Evolutionary conservation across 2,329 filamentous ascomycete genomes (phyloP).

Genomic region (Fusarium equiseti): DNA sequence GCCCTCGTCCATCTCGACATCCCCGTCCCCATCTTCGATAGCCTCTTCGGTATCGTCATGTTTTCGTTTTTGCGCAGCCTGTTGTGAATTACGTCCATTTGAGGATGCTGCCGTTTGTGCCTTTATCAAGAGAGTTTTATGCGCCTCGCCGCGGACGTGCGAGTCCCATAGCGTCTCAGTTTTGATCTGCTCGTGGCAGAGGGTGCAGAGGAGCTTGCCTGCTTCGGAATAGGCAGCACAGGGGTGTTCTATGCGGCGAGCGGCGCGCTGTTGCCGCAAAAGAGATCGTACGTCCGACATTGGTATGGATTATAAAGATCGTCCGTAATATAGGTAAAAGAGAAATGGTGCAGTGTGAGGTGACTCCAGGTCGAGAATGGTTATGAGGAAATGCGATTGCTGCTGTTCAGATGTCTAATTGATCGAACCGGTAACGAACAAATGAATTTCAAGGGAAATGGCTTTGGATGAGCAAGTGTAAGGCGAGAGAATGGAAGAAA

Average conservation of each 20-base stretch:
- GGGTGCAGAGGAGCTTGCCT: conserved; percentile 75
- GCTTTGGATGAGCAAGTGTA: background rate
- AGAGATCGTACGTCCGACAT: conserved; percentile 87
- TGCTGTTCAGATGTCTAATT: conserved; percentile 6
- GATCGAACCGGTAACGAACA: background rate
- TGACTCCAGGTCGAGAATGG: conserved; percentile 26
- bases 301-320: conserved; percentile 7
- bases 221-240: conserved; percentile 75
- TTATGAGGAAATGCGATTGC: background rate
- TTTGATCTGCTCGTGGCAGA: conserved; percentile 74
- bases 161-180: conserved; percentile 75
- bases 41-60: conserved; percentile 52
- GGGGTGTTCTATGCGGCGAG: conserved; percentile 78
- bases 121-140: conserved; percentile 49
- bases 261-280: conserved; percentile 80
- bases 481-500: conserved; percentile 12
- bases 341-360: conserved; percentile 1
- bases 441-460: background rate
- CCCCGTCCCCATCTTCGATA: conserved; percentile 44
- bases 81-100: conserved; percentile 33
- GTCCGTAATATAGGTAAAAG: conserved; percentile 7
- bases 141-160: conserved; percentile 65
- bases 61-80: conserved; percentile 51
- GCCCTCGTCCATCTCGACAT: conserved; percentile 53
- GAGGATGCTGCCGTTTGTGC: conserved; percentile 34